phyloP scores from a whole-genome alignment of 495 filamentous ascomycete species.

The Diplogelasinospora grovesii region DNA sequence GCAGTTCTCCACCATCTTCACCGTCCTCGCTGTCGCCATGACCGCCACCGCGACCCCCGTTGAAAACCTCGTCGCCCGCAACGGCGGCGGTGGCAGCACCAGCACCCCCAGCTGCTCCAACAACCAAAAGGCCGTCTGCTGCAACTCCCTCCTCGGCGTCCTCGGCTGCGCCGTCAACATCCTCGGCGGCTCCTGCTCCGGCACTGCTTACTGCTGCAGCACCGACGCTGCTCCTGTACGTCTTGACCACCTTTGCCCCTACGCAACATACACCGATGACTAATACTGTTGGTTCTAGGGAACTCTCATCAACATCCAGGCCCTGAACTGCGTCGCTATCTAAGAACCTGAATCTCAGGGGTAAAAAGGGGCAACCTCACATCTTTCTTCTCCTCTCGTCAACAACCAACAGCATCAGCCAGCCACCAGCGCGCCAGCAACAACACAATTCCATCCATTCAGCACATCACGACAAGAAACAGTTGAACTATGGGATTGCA shows the following conservation, averaged over 20 bases:
- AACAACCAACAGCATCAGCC: no score
- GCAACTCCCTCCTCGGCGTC: conserved; percentile 3
- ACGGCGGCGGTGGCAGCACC: background rate
- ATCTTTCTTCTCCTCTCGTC: no score
- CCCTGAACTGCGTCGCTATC: conserved; percentile 13
- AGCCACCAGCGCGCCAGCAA: no score
- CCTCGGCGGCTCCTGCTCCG: conserved; percentile 3
- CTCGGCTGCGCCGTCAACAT: conserved; percentile 1
- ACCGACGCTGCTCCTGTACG: conserved; percentile 2
- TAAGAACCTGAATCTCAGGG: no score
- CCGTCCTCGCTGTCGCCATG: conserved; percentile 16
- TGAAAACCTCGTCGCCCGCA: conserved; percentile 5
- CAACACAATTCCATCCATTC: no score
- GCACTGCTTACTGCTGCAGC: conserved; percentile 9
- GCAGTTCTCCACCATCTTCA: conserved; percentile 20
- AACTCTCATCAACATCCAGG: conserved; percentile 3
- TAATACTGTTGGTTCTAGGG: background rate
- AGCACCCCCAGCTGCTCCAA: background rate
- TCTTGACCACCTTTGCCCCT: background rate
- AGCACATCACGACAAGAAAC: no score
- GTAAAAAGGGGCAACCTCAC: no score
- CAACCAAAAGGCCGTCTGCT: conserved; percentile 10
- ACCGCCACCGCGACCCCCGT: conserved; percentile 12
- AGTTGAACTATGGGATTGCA: no score
- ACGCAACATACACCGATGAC: background rate